phyloP scores from a whole-genome alignment of 768 basidiomycete species.

The Phylloporus sp. region DNA sequence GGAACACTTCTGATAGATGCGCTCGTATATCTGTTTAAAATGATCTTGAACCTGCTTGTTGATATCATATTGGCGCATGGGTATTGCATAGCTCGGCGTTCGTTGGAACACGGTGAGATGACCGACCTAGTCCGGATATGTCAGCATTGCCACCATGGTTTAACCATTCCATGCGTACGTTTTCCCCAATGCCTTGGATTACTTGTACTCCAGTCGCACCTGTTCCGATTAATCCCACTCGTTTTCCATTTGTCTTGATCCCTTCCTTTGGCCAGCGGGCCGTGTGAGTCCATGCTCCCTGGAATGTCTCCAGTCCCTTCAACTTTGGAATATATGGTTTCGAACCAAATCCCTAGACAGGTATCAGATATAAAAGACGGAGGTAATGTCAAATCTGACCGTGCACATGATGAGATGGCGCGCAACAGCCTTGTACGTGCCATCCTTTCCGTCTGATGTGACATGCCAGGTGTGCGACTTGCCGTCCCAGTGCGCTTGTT shows the following conservation, averaged over 20 bases:
- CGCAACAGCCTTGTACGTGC: neutral
- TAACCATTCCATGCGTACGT: neutral
- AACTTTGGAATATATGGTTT: slow-evolving; percentile 13
- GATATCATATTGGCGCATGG: slow-evolving; percentile 4
- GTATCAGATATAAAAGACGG: no score
- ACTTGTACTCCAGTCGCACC: slow-evolving; percentile 14
- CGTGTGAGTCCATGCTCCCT: slow-evolving; percentile 8
- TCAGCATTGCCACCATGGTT: neutral
- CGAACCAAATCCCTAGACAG: neutral
- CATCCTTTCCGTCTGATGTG: slow-evolving; percentile 3
- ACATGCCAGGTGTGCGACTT: slow-evolving; percentile 10
- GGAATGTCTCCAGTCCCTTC: slow-evolving; percentile 9
- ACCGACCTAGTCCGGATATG: neutral
- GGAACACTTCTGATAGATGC: neutral
- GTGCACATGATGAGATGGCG: slow-evolving; percentile 8
- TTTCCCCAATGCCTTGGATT: slow-evolving; percentile 11
- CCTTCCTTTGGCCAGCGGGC: slow-evolving; percentile 12
- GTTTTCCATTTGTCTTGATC: slow-evolving; percentile 3
- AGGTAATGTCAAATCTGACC: no score
- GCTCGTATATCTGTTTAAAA: slow-evolving; percentile 11
- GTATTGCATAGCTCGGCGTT: slow-evolving; percentile 12
- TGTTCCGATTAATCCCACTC: slow-evolving; percentile 12
- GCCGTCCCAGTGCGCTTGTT: slow-evolving; percentile 13
- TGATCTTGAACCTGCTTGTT: slow-evolving; percentile 7
- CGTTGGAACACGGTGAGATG: slow-evolving; percentile 16